Evolutionary conservation across 768 basidiomycete genomes (phyloP).

Genomic region (Leccinum ochraceum): DNA sequence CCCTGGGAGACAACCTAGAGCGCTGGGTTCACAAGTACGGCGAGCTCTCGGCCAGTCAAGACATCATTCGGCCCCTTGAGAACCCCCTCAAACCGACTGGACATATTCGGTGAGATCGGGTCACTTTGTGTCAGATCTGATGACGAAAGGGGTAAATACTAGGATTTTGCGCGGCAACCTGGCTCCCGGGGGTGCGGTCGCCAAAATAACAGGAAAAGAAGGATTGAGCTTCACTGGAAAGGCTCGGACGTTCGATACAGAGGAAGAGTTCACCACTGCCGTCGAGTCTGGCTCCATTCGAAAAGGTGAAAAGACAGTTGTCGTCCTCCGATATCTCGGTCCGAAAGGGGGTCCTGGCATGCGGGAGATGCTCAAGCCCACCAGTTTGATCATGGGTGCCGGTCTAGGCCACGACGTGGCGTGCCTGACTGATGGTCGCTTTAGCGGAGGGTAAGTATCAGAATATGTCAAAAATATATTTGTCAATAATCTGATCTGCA

Average conservation of each 20-base stretch:
- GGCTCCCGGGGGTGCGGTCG: slow-evolving; percentile 93
- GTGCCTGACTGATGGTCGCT: slow-evolving; percentile 95
- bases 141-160: slow-evolving; percentile 7
- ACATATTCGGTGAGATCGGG: slow-evolving; percentile 69
- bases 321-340: slow-evolving; percentile 92
- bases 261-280: slow-evolving; percentile 84
- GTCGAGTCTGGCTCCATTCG: slow-evolving; percentile 88
- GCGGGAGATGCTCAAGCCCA: slow-evolving; percentile 99
- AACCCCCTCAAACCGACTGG: slow-evolving; percentile 89
- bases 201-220: slow-evolving; percentile 97
- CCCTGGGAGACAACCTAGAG: slow-evolving; percentile 91
- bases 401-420: slow-evolving; percentile 95
- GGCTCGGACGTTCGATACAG: slow-evolving; percentile 90
- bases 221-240: slow-evolving; percentile 87
- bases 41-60: slow-evolving; percentile 69
- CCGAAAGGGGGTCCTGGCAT: slow-evolving; percentile 98
- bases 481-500: slow-evolving; percentile 17
- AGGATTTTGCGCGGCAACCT: slow-evolving; percentile 92
- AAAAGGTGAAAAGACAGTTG: slow-evolving; percentile 95
- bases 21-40: slow-evolving; percentile 83
- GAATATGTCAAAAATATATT: slow-evolving; percentile 4
- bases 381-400: slow-evolving; percentile 97
- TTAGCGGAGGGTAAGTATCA: slow-evolving; percentile 87
- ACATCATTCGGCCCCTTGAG: slow-evolving; percentile 84
- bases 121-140: slow-evolving; percentile 3